Evolutionary conservation across 2,329 filamentous ascomycete species (phyloP), one percentile per base, ranked within the genome.

Genomic region (Phyllosticta citribraziliensis): DNA sequence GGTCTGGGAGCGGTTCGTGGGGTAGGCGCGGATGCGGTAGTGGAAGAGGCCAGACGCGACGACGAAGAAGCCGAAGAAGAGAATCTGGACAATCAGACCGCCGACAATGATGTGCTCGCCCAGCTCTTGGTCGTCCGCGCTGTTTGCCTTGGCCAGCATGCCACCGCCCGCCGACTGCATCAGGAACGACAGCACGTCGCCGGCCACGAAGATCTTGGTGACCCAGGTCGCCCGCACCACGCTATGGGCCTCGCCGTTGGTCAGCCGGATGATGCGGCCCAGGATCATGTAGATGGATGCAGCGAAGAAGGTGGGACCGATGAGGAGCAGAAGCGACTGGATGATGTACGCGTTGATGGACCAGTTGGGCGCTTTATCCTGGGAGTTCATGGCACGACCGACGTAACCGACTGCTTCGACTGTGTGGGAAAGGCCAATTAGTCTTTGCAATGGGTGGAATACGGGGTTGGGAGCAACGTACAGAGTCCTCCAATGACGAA

Each of bases 331-430:
- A 56, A 79, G 65, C 52, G 70, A 70, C 62, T 79, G 74, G 50
- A 80, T 67, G 53, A 78, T 74, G 67, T 75, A 81, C 1, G 74
- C 71, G 0, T 67, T 67, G 19, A 75, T 63, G 5, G 73, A 73
- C 60, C 62, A 58, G 25, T 57, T 50, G n/a, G 60, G 65, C 35
- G 62, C 56, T 63, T 73, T 30, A 50, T 73, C 76, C 52, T 75
- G 65, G 1, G 54, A 22, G 2, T 74, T 74, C 2, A 70, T 67
- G 1, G 76, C 75, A 55, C 81, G 76, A 2, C 76, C 78, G 12
- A 79, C 66, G 63, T 83, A 83, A 17, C 80, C 81, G 27, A 83
- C 69, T 0, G 69, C 68, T 67, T 83, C 79, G 63, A 82, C 79
- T 82, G 57, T 56, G 33, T 2, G 35, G 17, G 30, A 52, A 24